Evolutionary conservation across 2,329 filamentous ascomycete genomes (phyloP), one percentile per base, ranked within the genome.

Genomic region (Pyrenophora teres): DNA sequence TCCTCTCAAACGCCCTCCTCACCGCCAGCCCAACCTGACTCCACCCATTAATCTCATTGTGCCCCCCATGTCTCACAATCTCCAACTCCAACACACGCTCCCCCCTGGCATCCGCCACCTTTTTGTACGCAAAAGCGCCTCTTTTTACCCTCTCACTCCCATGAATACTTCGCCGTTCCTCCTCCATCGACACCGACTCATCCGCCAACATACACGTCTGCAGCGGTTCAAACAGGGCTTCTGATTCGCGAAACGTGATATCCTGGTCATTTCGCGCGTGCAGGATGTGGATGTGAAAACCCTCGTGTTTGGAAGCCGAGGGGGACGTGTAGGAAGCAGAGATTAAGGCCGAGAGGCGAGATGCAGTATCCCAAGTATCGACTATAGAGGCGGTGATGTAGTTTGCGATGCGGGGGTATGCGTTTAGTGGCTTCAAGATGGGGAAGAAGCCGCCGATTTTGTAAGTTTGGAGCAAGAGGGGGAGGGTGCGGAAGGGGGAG

Each of bases 241-340:
- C 62, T 25, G 86, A 85, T 65, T 92, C 86, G 1, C 77, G 81
- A 76, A 85, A 93, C 0, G 89, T 86, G 53, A 97, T 96, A 62
- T 96, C 90, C 52, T 78, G 77, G 69, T 97, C 93, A 65, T 96
- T 84, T 46, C 82, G 81, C 13, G 92, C 89, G 64, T 97, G 93
- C 2, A 97, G 76, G 36, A 97, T 75, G 18, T 86, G 81, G 8
- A 94, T 49, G 13, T 53, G 46, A 0, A 62, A 46, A 1, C 40
- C 39, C 4, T 30, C 16, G 10, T 43, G 36, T 35, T 32, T 42
- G n/a, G 32, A 39, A 10, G 35, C 15, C 7, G 46, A 39, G 2
- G 50, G 30, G 18, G 48, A 38, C 6, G 23, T 39, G 9, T 30
- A 23, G 10, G 46, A 39, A 2, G 50, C 23, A 15, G 48, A 38